These are phyloP conservation scores for Globisporangium iwayamae DNA, from an alignment of 352 stramenopile species.

Conservation along the genomic window DNA sequence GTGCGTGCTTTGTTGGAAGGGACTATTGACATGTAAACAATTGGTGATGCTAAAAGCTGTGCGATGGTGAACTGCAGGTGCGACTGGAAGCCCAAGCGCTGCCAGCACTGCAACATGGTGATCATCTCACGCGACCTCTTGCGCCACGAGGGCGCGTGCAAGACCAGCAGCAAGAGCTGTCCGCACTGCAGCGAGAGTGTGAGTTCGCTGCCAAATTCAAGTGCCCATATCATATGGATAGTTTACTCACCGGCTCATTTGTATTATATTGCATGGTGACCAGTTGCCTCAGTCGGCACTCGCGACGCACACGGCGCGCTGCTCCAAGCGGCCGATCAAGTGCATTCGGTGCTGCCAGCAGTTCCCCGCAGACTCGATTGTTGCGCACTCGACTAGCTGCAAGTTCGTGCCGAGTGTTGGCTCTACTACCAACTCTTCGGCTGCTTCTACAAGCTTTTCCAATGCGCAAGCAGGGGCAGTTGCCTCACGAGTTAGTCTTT, in stretches of 20 bases:
- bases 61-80: constrained; percentile 27
- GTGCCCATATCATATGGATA: background rate
- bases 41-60: too few species aligned
- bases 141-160: constrained; percentile 67
- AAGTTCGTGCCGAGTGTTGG: constrained; percentile 32
- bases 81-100: constrained; percentile 75
- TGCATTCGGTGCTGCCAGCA: constrained; percentile 79
- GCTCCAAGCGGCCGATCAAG: constrained; percentile 75
- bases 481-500: background rate
- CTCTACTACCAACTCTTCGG: background rate
- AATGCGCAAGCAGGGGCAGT: background rate
- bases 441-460: too few species aligned
- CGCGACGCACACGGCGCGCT: constrained; percentile 46
- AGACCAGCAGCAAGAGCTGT: constrained; percentile 60
- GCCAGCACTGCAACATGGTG: constrained; percentile 82
- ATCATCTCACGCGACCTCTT: constrained; percentile 63
- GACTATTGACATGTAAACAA: background rate
- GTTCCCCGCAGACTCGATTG: constrained; percentile 69
- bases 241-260: background rate
- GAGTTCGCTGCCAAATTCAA: background rate
- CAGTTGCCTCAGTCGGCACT: constrained; percentile 56
- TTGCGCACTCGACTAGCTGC: constrained; percentile 68
- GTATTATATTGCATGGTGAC: background rate
- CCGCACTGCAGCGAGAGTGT: constrained; percentile 66
- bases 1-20: constrained; percentile 18